Conservation (phyloP, 441 rosid genomes). For the Erysimum cheiri region DNA sequence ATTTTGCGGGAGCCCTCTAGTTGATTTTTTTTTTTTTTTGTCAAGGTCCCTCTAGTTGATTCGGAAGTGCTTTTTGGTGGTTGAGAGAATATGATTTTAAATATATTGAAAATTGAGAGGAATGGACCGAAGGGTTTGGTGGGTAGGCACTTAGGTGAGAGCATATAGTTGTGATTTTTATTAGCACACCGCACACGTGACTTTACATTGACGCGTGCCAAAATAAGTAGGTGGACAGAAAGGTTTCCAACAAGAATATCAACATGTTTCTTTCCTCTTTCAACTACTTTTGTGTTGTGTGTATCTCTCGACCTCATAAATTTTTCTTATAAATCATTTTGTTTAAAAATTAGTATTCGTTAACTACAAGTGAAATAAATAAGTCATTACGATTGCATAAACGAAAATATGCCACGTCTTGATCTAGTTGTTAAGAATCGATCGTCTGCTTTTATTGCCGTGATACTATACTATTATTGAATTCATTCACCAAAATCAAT, state of each 20-base stretch:
- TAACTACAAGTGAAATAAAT: not conserved
- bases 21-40: no score
- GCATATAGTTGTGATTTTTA: not conserved
- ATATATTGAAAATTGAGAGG: not conserved
- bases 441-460: not conserved
- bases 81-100: slow-evolving; percentile 17
- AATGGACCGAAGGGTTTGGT: slow-evolving; percentile 20
- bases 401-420: slow-evolving; percentile 9
- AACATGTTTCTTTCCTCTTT: slow-evolving; percentile 41
- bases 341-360: not conserved
- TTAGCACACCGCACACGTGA: slow-evolving; percentile 27
- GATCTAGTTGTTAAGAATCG: not conserved
- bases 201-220: slow-evolving; percentile 31
- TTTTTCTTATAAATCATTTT: not conserved
- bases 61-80: slow-evolving; percentile 37
- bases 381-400: not conserved
- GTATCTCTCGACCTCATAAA: slow-evolving; percentile 32
- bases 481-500: not conserved
- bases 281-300: slow-evolving; percentile 34
- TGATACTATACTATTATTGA: not conserved
- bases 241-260: slow-evolving; percentile 27
- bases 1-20: no score
- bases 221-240: slow-evolving; percentile 31
- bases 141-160: slow-evolving; percentile 12
- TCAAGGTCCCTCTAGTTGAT: slow-evolving; percentile 22